Base-by-base conservation (phyloP, 257 asterid genomes). In the Paulownia fortunei region DNA sequence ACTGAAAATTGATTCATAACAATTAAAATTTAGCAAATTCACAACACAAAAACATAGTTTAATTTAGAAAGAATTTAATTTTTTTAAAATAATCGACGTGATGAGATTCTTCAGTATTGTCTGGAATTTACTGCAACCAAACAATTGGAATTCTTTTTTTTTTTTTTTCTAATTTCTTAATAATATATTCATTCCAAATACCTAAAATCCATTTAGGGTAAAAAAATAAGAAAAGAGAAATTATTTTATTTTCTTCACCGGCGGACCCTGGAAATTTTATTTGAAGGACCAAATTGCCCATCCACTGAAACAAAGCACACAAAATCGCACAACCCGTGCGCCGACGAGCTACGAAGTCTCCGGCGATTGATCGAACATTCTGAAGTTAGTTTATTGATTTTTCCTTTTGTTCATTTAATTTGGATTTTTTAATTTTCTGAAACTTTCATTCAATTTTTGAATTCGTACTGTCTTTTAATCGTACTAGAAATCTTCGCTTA, bases 351-450 rank as follows among this genome's bases (percentile, higher is more conserved):
- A 9, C 78, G 59, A 72, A 11, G 1, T 47, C 27, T 39, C 72
- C 24, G 51, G 80, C 62, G 59, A 78, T 39, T 16, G 9, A 26
- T 61, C 64, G 18, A 59, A 37, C 72, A 18, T 73, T 67, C 65
- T 30, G 66, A 24, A 26, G 85, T 72, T 54, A 64, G 76, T 67
- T 51, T 18, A 2, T 23, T 69, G 18, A 16, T 12, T 21, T 23
- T 26, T 15, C 9, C 36, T 19, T 16, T 56, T 19, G 11, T 23
- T 62, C 34, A 1, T 7, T 26, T 10, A 49, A 54, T 5, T 62
- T 30, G 1, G 23, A 46, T 18, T 27, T 21, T 75, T 23, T 0
- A 11, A n/a, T 32, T 70, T n/a, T 52, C 63, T 47, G 39, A 27
- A 23, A 42, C 24, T 51, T 39, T 47, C 74, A 24, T 46, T 42